phyloP scores from a whole-genome alignment of 345 rosid species.

The Trapa incisa region DNA sequence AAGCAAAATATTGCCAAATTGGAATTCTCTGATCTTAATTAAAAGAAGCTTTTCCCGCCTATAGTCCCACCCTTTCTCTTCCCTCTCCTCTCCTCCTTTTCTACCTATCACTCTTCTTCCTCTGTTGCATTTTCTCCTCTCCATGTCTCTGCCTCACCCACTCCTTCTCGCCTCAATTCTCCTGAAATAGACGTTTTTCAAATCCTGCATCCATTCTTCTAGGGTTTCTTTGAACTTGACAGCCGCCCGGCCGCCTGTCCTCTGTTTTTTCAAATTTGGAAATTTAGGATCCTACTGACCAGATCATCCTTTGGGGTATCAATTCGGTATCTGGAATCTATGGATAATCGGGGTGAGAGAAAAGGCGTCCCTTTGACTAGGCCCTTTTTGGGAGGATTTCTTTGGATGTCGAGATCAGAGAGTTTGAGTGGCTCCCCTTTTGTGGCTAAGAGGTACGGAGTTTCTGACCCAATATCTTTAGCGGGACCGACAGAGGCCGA shows the following conservation, averaged over 20 bases:
- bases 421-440: slow-evolving; percentile 24
- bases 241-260: background rate
- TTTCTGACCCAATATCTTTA: slow-evolving; percentile 69
- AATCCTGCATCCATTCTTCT: background rate
- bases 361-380: background rate
- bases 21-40: no score
- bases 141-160: background rate
- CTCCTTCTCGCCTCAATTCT: background rate
- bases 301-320: background rate
- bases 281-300: background rate
- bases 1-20: background rate
- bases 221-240: background rate
- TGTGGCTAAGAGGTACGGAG: slow-evolving; percentile 36
- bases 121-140: background rate
- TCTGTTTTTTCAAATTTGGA: background rate
- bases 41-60: background rate
- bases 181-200: background rate
- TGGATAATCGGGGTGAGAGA: background rate
- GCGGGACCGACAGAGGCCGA: slow-evolving; percentile 69
- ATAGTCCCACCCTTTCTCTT: background rate
- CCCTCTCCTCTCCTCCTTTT: background rate
- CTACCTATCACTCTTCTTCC: background rate
- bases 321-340: background rate
- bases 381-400: background rate
- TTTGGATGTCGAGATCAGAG: slow-evolving; percentile 44